These are phyloP conservation scores for Trichoderma virens DNA, from an alignment of 495 filamentous ascomycete genomes.

Conservation along the genomic window DNA sequence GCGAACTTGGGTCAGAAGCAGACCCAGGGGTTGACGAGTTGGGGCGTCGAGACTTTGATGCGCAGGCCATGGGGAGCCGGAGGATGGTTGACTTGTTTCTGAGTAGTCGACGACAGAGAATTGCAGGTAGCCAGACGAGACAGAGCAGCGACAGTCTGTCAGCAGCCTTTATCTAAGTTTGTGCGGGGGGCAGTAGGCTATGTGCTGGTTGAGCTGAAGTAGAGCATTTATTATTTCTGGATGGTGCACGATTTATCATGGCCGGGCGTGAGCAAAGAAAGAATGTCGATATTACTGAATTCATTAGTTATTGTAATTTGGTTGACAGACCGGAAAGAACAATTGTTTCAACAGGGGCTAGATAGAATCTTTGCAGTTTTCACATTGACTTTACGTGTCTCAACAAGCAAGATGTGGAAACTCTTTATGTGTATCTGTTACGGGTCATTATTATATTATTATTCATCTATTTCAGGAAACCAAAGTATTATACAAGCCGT, in stretches of 20 bases:
- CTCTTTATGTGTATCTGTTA: not conserved
- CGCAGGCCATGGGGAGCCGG: constrained; percentile 34
- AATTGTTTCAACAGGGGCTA: not conserved
- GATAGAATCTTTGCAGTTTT: constrained; percentile 1
- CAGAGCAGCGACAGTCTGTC: not conserved
- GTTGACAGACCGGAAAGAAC: no score
- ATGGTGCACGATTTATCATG: not conserved
- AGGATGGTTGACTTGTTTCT: constrained; percentile 56
- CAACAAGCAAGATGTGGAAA: not conserved
- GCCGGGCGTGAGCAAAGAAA: not conserved
- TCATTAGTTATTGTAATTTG: not conserved
- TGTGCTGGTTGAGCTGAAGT: not conserved
- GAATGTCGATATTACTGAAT: not conserved
- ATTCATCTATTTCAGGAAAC: not conserved
- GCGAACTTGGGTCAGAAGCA: not conserved
- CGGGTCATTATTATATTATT: not conserved
- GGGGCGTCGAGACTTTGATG: constrained; percentile 14
- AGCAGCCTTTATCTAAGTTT: not conserved
- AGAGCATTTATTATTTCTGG: not conserved
- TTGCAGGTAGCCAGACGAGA: constrained; percentile 16
- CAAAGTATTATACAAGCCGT: not conserved
- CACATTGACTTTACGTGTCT: not conserved
- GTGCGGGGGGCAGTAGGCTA: not conserved
- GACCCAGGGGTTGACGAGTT: constrained; percentile 12
- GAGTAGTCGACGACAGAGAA: constrained; percentile 43